Evolutionary conservation across 2,329 filamentous ascomycete species (phyloP), one percentile per base, ranked within the genome.

Genomic region (Fonsecaea erecta): DNA sequence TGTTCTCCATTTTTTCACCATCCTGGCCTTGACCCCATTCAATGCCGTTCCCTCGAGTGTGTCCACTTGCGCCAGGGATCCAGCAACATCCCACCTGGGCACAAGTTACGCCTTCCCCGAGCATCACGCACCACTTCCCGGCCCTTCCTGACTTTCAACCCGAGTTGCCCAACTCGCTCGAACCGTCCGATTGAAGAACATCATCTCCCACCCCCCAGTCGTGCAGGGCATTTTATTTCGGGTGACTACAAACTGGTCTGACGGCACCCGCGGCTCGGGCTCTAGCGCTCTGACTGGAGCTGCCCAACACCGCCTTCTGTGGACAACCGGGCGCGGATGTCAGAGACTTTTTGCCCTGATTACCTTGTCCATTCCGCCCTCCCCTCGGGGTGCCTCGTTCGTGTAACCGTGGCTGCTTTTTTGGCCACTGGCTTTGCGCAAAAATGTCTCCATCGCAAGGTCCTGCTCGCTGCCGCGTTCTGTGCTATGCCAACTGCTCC

Each of bases 251-350:
- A 64, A 32, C 57, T 59, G 61, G 58, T 68, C 63, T 66, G 52
- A 59, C 66, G 63, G 64, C 62, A 65, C 26, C 26, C 60, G 60
- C 68, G 68, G 66, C 62, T 63, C 63, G 64, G 65, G 48, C 59
- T 67, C 60, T 70, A 70, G 68, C 66, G 68, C 58, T 60, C 14
- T 59, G 30, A 54, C 66, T 64, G 64, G 67, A 60, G 65, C 63
- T 62, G 64, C 51, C 68, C 66, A 63, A 63, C 46, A 48, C 56
- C 65, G 64, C 59, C 66, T 68, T 64, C 59, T 60, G 58, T 68
- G 65, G 66, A 60, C 66, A 66, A 62, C 54, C 63, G 54, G 43
- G 48, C 63, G 54, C 66, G 68, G 68, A 70, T 70, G 68, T 68
- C 63, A 68, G 63, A 65, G 55, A 63, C 32, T 65, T 67, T n/a